Evolutionary conservation across 345 rosid genomes (phyloP).

Genomic region (Cochlearia excelsa): DNA sequence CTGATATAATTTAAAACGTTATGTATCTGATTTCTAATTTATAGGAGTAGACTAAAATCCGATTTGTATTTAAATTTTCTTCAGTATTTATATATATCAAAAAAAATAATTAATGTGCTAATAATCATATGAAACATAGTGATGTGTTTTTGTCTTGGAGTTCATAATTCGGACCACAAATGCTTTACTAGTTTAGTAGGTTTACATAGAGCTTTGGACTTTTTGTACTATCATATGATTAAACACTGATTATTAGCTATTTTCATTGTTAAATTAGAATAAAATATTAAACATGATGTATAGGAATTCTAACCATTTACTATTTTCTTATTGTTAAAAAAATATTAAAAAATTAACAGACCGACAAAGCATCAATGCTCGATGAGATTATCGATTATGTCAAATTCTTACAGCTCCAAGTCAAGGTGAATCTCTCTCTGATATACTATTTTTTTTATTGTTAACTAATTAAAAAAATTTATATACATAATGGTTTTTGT

Average conservation of each 20-base stretch:
- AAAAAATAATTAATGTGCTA: conserved; percentile 8
- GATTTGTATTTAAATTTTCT: neutral
- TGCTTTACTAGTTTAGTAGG: conserved; percentile 22
- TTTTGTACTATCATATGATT: conserved; percentile 34
- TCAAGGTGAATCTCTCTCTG: conserved; percentile 59
- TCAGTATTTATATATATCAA: neutral
- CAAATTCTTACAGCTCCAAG: conserved; percentile 98
- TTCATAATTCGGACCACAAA: conserved; percentile 30
- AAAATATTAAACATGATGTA: conserved; percentile 9
- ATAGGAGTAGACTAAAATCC: neutral
- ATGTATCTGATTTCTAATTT: neutral
- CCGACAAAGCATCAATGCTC: conserved; percentile 99
- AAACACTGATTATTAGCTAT: conserved; percentile 35
- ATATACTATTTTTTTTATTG: too few species aligned
- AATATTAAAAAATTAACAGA: conserved; percentile 54
- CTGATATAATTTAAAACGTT: neutral
- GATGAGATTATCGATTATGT: conserved; percentile 99
- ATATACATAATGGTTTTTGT: neutral
- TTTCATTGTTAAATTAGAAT: neutral
- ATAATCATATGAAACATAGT: conserved; percentile 6
- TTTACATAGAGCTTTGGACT: conserved; percentile 30
- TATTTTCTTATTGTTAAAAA: conserved; percentile 14
- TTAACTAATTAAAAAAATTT: too few species aligned
- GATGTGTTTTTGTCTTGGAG: conserved; percentile 30
- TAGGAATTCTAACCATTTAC: conserved; percentile 9